Base-by-base conservation (phyloP, 2,329 filamentous ascomycete genomes). In the Pestalotiopsis sp. region DNA sequence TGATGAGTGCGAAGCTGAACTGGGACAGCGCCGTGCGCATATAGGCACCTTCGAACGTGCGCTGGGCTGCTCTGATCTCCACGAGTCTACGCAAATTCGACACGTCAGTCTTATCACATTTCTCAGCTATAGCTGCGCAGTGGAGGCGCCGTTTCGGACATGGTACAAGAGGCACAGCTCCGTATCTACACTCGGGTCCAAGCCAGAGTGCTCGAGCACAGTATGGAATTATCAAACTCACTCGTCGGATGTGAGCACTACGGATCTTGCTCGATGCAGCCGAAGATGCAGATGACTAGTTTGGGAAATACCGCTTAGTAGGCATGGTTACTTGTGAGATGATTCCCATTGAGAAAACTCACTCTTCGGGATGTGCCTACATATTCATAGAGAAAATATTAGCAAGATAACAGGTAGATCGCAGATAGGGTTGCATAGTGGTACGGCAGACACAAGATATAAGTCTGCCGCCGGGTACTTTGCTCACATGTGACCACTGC, bases 31-130 rank as follows among this genome's bases (percentile, higher is more conserved):
- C 95, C 0, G 96, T 99, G 70, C 96, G 93, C 77, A 98, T 92
- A 81, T 98, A 99, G 25, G 96, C 96, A 25, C 96, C 96, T 81
- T 99, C 96, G 76, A 98, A 99, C 2, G 96, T 99, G 67, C 96
- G 90, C 79, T 99, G 96, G 12, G 95, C 94, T 13, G 96, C 96
- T 72, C 96, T 93, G 73, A 98, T 92, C 82, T 98, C 96, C 72
- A 98, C 93, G 58, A 99, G 91, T 81, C 87, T 90, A 67, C 12
- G 45, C 45, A 52, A 52, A 23, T 9, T 4, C n/a, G 20, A 9
- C 17, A 20, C n/a, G 45, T 52, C 45, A 52, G 45, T 52, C 9
- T 52, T 6, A 36, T 36, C 31, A 36, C 31, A 52, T n/a, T 4
- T 52, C 4, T 52, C 17, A 17, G 12, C 20, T 9, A n/a, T n/a